Evolutionary conservation across 306 rosid species (phyloP).

Genomic region (Prunus kanzakura): DNA sequence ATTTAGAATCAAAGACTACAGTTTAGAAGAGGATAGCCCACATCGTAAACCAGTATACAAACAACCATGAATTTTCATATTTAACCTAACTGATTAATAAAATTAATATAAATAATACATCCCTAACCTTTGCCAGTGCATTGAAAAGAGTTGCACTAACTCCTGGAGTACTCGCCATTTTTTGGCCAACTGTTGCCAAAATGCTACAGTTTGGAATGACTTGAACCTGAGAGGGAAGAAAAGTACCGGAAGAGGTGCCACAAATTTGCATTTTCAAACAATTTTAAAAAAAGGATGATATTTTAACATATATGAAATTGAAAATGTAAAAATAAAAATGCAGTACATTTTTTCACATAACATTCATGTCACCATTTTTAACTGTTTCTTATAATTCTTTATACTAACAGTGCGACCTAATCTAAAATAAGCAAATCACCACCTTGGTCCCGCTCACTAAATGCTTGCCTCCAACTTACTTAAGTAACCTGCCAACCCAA

Average conservation of each 20-base stretch:
- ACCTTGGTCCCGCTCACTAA: background rate
- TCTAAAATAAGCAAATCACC: background rate
- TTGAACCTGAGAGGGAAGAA: conserved; percentile 63
- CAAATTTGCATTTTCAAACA: background rate
- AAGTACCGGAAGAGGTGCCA: conserved; percentile 11
- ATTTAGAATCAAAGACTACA: conserved; percentile 1
- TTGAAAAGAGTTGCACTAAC: conserved; percentile 96
- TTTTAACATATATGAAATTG: background rate
- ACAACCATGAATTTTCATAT: background rate
- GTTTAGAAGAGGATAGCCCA: background rate
- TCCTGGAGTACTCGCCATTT: conserved; percentile 99
- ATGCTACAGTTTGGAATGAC: conserved; percentile 92
- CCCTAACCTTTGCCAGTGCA: conserved; percentile 92
- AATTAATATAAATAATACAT: background rate
- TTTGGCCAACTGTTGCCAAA: conserved; percentile 98
- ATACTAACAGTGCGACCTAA: background rate
- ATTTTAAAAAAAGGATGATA: background rate
- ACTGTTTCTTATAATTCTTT: background rate
- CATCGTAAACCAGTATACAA: background rate
- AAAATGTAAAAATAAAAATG: background rate
- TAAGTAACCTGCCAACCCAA: background rate
- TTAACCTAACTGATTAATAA: background rate
- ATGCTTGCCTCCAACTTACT: background rate
- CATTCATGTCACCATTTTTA: background rate
- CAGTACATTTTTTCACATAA: background rate